Conservation (phyloP, 1,284 basidiomycete species). For the Singerocomus rubriflavus region DNA sequence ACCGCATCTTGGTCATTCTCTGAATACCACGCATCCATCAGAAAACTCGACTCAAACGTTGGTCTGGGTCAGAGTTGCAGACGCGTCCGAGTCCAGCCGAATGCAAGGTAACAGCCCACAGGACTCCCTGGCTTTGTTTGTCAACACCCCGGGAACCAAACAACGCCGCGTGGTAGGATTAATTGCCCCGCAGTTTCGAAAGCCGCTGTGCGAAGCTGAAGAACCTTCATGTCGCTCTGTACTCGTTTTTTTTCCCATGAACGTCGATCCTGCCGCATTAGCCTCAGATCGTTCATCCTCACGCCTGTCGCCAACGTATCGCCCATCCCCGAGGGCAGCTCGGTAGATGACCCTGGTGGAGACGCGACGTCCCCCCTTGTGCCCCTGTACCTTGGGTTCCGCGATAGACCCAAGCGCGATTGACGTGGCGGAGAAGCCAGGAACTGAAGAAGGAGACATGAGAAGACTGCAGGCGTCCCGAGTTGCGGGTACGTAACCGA, state of each 20-base stretch:
- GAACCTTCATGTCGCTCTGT: constrained; percentile 14
- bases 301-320: background rate
- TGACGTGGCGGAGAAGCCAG: background rate
- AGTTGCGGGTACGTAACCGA: constrained; percentile 16
- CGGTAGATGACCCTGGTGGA: background rate
- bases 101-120: too few relatives aligned
- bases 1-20: background rate
- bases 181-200: constrained; percentile 13
- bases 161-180: constrained; percentile 16
- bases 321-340: background rate
- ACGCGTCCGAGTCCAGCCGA: background rate
- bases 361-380: background rate
- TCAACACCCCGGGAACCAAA: constrained; percentile 15
- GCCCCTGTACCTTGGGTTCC: background rate
- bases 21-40: background rate
- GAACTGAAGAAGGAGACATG: constrained; percentile 1
- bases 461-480: constrained; percentile 7
- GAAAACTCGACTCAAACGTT: background rate
- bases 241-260: background rate
- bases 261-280: constrained; percentile 18
- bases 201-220: constrained; percentile 12
- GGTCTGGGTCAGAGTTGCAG: background rate
- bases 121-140: constrained; percentile 13
- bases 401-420: background rate
- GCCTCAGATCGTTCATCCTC: constrained; percentile 5